Percentiles rank a stretch among this genome's conserved stretches.
These are phyloP conservation scores for Sorghum bicolor DNA, from an alignment of 176 grass and related monocot species.

Conservation along the genomic window Sorghum_bicolor_NCBIv3 NC_012871.2:71277501-71278000, in stretches of 20 bases:
- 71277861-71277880: conserved; percentile 33
- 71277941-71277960: conserved; percentile 40
- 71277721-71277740: conserved; percentile 93
- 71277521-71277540: neutral
- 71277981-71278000: neutral
- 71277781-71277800: conserved; percentile 44
- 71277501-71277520: neutral
- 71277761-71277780: conserved; percentile 48
- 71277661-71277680: conserved; percentile 68
- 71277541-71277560: neutral
- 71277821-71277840: conserved; percentile 58
- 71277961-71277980: neutral
- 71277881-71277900: conserved; percentile 82
- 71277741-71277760: conserved; percentile 80
- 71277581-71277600: conserved; percentile 80
- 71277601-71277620: conserved; percentile 63
- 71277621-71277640: conserved; percentile 58
- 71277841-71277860: conserved; percentile 52
- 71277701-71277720: conserved; percentile 81
- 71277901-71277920: conserved; percentile 69
- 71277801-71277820: conserved; percentile 64
- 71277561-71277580: conserved; percentile 76
- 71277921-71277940: conserved; percentile 68
- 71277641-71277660: conserved; percentile 30
- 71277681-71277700: conserved; percentile 72